Evolutionary conservation across 352 stramenopile genomes (phyloP).

Genomic region (Phytophthora multivora): DNA sequence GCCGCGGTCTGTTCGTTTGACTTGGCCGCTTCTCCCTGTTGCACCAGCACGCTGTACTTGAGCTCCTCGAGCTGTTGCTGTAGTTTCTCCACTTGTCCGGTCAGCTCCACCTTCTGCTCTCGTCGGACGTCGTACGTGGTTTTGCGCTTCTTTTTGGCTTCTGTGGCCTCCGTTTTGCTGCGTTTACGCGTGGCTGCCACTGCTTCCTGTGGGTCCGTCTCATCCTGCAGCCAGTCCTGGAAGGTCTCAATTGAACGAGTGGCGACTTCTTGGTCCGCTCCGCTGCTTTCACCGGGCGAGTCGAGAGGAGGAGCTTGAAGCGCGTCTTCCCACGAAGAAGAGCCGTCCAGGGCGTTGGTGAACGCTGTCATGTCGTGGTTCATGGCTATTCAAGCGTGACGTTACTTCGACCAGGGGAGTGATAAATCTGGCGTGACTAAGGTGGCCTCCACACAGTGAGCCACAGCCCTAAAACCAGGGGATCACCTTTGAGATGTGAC

Average conservation of each 20-base stretch:
- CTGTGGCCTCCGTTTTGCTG: not conserved
- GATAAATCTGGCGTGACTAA: constrained; percentile 3
- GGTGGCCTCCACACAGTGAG: no score
- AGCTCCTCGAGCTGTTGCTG: constrained; percentile 42
- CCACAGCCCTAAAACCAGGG: no score
- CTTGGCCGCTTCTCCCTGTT: constrained; percentile 33
- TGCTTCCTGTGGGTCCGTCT: not conserved
- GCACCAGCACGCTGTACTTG: constrained; percentile 40
- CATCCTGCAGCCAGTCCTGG: constrained; percentile 1
- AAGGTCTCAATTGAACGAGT: not conserved
- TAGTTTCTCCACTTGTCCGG: constrained; percentile 27
- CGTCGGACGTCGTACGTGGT: constrained; percentile 36
- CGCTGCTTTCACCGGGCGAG: constrained; percentile 1
- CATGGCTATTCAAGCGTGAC: constrained; percentile 1
- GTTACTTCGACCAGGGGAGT: not conserved
- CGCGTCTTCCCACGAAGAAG: not conserved
- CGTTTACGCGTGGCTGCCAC: constrained; percentile 6
- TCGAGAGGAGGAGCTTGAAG: not conserved
- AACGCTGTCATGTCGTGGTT: not conserved
- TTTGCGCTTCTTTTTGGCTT: constrained; percentile 28
- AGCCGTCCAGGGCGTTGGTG: not conserved
- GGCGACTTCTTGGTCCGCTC: not conserved
- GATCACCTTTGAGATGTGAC: no score
- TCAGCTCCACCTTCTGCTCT: constrained; percentile 39
- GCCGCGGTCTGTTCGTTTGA: constrained; percentile 19